Evolutionary conservation across 352 stramenopile genomes (phyloP), one percentile per base, ranked within the genome.

Genomic region (Phytopythium kandeliae): DNA sequence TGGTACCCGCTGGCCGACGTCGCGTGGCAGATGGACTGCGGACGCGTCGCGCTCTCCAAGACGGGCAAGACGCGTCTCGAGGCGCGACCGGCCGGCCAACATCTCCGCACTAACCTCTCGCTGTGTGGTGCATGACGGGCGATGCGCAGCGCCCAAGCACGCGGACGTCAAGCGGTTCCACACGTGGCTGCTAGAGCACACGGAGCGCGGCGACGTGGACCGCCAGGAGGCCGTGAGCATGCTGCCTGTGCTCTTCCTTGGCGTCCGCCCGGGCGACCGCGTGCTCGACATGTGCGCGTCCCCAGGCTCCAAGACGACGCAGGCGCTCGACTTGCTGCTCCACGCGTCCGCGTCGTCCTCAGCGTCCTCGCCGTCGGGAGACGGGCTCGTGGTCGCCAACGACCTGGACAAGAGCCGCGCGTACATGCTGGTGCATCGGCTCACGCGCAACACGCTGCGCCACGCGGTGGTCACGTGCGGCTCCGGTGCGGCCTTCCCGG

Each of bases 221-320:
- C 88, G 97, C 13, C 97, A 99, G 62, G 97, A 99, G 61, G 80
- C 97, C 8, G 97, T 98, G 48, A 98, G 85, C 57, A 99, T 99
- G 96, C 74, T 99, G 17, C 97, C 97, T 0, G 96, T 98, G 28
- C 70, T 99, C 22, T 97, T 99, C 56, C 78, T 99, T 24, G 72
- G 97, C 57, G 90, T 97, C 7, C 60, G 97, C 42, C 81, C 77
- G 3, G 63, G 88, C 51, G 81, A 98, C 55, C 62, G 54, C 31
- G 80, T 91, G 41, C 65, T 93, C 25, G 81, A 95, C 54, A 92
- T 95, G 80, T 92, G 82, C 56, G 97, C 97, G 15, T 98, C 97
- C n/a, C 97, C 97, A 0, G 97, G 97, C 16, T 98, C 89, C 41
- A 99, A 99, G 69, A 99, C 97, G 22, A 97, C 89, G 38, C 97